These are phyloP conservation scores for Citrullus colocynthis DNA, from an alignment of 306 rosid genomes.

Conservation along the genomic window DNA sequence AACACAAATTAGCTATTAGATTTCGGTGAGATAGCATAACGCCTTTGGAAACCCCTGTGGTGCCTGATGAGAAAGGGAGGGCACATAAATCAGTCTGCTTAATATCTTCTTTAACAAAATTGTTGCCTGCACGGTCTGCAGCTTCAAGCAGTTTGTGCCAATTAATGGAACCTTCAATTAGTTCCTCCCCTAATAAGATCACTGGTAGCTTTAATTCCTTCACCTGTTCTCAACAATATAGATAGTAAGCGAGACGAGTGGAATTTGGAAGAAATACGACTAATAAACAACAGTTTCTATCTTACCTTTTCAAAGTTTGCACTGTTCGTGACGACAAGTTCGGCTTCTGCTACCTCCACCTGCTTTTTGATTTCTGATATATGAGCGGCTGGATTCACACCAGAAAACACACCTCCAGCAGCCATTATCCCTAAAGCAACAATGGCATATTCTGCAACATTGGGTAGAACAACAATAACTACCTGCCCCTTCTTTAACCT, in stretches of 20 bases:
- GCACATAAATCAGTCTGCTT: slow-evolving; percentile 72
- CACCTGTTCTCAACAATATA: slow-evolving; percentile 25
- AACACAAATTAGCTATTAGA: slow-evolving; percentile 73
- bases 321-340: slow-evolving; percentile 48
- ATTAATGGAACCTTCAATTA: slow-evolving; percentile 53
- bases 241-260: background rate
- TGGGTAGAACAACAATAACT: slow-evolving; percentile 74
- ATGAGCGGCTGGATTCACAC: slow-evolving; percentile 70
- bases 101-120: slow-evolving; percentile 14
- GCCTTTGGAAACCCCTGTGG: slow-evolving; percentile 86
- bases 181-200: slow-evolving; percentile 49
- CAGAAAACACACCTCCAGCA: slow-evolving; percentile 79
- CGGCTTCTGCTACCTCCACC: slow-evolving; percentile 58
- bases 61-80: slow-evolving; percentile 92
- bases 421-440: slow-evolving; percentile 77
- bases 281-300: background rate
- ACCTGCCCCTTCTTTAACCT: slow-evolving; percentile 70
- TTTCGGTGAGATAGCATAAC: slow-evolving; percentile 81
- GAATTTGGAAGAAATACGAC: background rate
- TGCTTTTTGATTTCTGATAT: slow-evolving; percentile 71
- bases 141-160: slow-evolving; percentile 75
- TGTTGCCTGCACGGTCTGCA: slow-evolving; percentile 41
- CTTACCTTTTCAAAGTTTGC: slow-evolving; percentile 58
- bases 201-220: slow-evolving; percentile 50
- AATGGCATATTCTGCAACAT: slow-evolving; percentile 66